These are phyloP conservation scores for Streptanthus diversifolius DNA, from an alignment of 345 rosid genomes.

Conservation along the genomic window DNA sequence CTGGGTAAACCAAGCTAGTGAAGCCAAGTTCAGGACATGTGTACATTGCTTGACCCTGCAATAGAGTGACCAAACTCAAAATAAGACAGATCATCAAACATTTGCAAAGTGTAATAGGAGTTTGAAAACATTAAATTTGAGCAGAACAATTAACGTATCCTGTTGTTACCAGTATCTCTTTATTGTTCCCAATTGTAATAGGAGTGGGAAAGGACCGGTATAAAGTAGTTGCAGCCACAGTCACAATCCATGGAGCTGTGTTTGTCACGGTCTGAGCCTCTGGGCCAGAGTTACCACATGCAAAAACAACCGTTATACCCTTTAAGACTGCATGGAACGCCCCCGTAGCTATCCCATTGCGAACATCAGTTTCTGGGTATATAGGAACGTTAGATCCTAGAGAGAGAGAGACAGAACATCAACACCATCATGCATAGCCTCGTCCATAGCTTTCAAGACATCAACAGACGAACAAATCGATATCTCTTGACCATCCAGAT, in stretches of 20 bases:
- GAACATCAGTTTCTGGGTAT: slow-evolving; percentile 33
- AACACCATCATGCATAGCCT: slow-evolving; percentile 53
- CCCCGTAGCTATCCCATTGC: slow-evolving; percentile 35
- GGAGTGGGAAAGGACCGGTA: slow-evolving; percentile 46
- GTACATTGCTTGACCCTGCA: slow-evolving; percentile 37
- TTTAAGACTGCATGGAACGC: slow-evolving; percentile 46
- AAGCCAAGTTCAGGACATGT: slow-evolving; percentile 33
- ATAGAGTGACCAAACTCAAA: background rate
- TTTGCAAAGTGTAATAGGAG: background rate
- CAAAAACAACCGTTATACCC: slow-evolving; percentile 39
- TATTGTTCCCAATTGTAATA: slow-evolving; percentile 34
- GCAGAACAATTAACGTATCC: too few relatives aligned
- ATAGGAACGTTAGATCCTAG: slow-evolving; percentile 30
- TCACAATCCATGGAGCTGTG: slow-evolving; percentile 47
- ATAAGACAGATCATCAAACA: background rate
- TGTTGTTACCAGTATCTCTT: slow-evolving; percentile 28
- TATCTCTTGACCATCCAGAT: background rate
- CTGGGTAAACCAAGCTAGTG: slow-evolving; percentile 40
- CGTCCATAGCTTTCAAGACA: slow-evolving; percentile 49
- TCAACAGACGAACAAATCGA: slow-evolving; percentile 35
- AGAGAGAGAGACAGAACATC: slow-evolving; percentile 46
- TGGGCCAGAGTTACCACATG: slow-evolving; percentile 37
- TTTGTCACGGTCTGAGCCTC: slow-evolving; percentile 40
- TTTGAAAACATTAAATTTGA: background rate
- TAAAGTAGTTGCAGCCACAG: slow-evolving; percentile 46